These are phyloP conservation scores for Carex sylvatica DNA, from an alignment of 202 grass and related monocot species.

Conservation along the genomic window DNA sequence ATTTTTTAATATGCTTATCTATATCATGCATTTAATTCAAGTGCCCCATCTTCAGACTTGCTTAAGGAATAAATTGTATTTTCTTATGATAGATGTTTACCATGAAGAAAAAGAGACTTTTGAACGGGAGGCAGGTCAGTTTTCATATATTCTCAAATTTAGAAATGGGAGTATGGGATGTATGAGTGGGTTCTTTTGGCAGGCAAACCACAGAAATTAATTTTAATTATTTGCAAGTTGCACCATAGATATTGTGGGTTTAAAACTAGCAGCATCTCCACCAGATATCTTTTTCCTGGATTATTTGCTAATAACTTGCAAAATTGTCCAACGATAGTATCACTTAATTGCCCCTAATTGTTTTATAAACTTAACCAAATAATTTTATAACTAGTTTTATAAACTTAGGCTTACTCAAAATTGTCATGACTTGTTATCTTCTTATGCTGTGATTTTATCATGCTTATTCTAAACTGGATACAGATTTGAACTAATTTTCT, in stretches of 20 bases:
- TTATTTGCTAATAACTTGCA: neutral
- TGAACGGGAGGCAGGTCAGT: constrained; percentile 81
- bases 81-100: constrained; percentile 74
- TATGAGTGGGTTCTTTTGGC: neutral
- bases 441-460: neutral
- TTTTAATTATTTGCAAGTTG: neutral
- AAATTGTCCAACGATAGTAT: neutral
- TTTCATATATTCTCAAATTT: constrained; percentile 20
- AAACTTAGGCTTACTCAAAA: neutral
- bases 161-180: neutral
- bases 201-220: neutral
- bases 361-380: neutral
- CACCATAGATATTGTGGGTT: neutral
- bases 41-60: neutral
- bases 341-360: neutral
- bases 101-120: constrained; percentile 87
- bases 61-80: constrained; percentile 16
- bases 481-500: neutral
- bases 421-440: neutral
- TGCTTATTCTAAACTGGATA: neutral
- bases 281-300: neutral
- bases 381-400: neutral
- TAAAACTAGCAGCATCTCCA: neutral
- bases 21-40: constrained; percentile 14
- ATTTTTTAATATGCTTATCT: constrained; percentile 18